Evolutionary conservation across 208 protist genomes (phyloP).

Genomic region (Blastocrithidia nonstop): DNA sequence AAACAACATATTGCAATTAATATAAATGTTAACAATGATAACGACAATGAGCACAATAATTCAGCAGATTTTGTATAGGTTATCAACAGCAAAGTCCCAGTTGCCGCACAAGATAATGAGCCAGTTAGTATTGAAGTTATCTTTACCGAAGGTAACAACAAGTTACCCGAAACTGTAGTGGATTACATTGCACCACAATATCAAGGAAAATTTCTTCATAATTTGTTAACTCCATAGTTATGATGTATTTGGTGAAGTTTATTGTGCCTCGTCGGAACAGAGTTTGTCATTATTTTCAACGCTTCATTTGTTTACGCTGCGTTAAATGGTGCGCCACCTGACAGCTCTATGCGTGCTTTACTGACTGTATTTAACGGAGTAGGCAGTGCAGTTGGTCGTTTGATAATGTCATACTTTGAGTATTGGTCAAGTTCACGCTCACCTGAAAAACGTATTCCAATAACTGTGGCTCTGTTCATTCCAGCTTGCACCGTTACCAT

Average conservation of each 20-base stretch:
- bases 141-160: too few species aligned
- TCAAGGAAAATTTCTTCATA: slow-evolving; percentile 32
- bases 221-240: slow-evolving; percentile 15
- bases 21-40: not conserved
- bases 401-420: slow-evolving; percentile 40
- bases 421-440: slow-evolving; percentile 16
- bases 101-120: too few species aligned
- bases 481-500: slow-evolving; percentile 25
- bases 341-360: slow-evolving; percentile 21
- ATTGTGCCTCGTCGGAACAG: slow-evolving; percentile 26
- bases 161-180: too few species aligned
- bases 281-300: slow-evolving; percentile 55
- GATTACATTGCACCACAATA: slow-evolving; percentile 55
- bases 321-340: slow-evolving; percentile 8
- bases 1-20: not conserved
- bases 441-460: slow-evolving; percentile 44
- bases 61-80: not conserved
- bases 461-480: slow-evolving; percentile 35
- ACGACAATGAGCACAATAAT: not conserved
- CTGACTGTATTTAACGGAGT: slow-evolving; percentile 46
- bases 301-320: slow-evolving; percentile 28
- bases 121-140: too few species aligned
- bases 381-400: slow-evolving; percentile 31
- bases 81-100: too few species aligned
- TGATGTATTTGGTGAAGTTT: slow-evolving; percentile 35